Conservation (phyloP, 495 filamentous ascomycete genomes). For the Aspergillus hancockii region DNA sequence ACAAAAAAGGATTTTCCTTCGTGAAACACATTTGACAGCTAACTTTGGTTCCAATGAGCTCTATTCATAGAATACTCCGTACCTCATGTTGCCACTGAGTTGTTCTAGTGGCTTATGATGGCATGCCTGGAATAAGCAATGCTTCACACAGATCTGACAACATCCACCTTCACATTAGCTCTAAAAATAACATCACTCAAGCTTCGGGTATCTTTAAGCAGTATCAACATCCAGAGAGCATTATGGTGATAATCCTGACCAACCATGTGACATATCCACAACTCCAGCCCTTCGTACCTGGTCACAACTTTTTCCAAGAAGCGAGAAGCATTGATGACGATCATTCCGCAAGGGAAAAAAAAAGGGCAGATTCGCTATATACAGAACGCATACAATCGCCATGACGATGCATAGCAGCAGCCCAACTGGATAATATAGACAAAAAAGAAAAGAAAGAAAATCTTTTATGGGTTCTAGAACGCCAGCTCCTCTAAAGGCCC, state of each 20-base stretch:
- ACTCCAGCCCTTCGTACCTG: neutral
- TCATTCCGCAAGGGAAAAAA: neutral
- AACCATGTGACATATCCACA: slow-evolving; percentile 7
- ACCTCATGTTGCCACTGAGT: slow-evolving; percentile 1
- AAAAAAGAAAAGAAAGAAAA: neutral
- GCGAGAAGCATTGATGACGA: neutral
- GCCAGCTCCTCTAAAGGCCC: neutral
- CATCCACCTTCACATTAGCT: slow-evolving; percentile 1
- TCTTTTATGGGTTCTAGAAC: neutral
- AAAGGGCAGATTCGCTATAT: neutral
- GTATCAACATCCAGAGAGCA: neutral
- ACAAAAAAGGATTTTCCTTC: neutral
- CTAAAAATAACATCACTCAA: slow-evolving; percentile 13
- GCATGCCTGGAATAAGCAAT: neutral
- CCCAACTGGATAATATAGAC: neutral
- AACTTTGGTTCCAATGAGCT: neutral
- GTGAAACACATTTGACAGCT: neutral
- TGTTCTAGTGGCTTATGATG: neutral
- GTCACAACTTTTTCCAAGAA: neutral
- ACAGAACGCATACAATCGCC: neutral
- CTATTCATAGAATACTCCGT: neutral
- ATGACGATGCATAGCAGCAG: neutral
- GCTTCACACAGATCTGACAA: neutral
- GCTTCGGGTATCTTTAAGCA: slow-evolving; percentile 12
- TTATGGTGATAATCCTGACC: neutral